Conservation (phyloP, 1,139 yeast species). For the Debaryomyces nepalensis region DNA sequence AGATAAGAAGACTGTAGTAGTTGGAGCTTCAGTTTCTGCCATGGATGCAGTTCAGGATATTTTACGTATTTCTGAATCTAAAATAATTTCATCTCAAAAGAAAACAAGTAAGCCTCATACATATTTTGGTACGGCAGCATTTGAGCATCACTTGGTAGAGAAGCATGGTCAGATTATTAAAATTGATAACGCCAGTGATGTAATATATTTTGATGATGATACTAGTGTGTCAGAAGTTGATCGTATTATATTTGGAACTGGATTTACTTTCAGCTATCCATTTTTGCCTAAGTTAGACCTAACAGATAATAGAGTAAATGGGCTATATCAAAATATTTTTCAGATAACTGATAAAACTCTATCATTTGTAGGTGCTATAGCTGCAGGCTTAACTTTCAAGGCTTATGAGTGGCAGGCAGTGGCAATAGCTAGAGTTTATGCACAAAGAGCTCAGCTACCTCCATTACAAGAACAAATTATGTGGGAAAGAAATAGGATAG, state of each 20-base stretch:
- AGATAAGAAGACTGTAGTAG: constrained; percentile 39
- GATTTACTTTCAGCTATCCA: constrained; percentile 48
- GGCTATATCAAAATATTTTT: constrained; percentile 44
- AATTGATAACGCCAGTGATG: constrained; percentile 25
- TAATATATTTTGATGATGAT: constrained; percentile 36
- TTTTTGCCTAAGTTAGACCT: constrained; percentile 33
- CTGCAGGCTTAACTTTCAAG: constrained; percentile 44
- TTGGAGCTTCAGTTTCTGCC: constrained; percentile 51
- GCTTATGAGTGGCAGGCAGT: constrained; percentile 51
- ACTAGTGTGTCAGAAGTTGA: constrained; percentile 34
- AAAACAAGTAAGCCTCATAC: constrained; percentile 43
- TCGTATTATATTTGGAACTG: constrained; percentile 48
- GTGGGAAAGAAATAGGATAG: constrained; percentile 36
- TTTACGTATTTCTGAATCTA: constrained; percentile 33
- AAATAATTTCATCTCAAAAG: constrained; percentile 42
- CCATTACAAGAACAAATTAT: constrained; percentile 29
- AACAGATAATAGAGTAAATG: constrained; percentile 29
- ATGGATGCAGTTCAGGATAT: constrained; percentile 50
- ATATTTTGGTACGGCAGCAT: constrained; percentile 47
- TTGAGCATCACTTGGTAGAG: constrained; percentile 37
- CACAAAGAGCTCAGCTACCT: constrained; percentile 40
- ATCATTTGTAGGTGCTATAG: constrained; percentile 45
- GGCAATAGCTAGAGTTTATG: constrained; percentile 36
- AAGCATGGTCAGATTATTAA: constrained; percentile 35
- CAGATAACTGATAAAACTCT: constrained; percentile 39